Evolutionary conservation across 2,329 filamentous ascomycete genomes (phyloP).

Genomic region (Paracorniculantispora psalliotae): DNA sequence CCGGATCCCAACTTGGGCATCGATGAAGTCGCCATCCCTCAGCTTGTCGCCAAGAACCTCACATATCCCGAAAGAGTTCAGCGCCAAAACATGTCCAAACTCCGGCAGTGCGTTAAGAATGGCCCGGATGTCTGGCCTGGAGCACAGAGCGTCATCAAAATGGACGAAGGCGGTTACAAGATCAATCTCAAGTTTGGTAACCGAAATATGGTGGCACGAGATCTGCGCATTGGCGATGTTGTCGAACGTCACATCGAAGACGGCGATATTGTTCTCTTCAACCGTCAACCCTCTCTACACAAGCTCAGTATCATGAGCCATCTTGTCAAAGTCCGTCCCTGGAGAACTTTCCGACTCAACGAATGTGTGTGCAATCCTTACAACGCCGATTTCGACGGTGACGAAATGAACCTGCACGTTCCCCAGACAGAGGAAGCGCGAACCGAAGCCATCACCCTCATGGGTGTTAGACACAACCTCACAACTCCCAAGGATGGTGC

Average conservation of each 20-base stretch:
- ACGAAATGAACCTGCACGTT: constrained; percentile 98
- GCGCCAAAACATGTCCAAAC: constrained; percentile 76
- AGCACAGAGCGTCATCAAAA: constrained; percentile 75
- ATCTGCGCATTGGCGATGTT: constrained; percentile 76
- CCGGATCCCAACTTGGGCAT: constrained; percentile 92
- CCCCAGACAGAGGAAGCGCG: constrained; percentile 96
- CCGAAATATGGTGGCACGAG: constrained; percentile 63
- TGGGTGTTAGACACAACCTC: constrained; percentile 97
- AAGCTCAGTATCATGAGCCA: constrained; percentile 98
- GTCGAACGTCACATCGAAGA: constrained; percentile 95
- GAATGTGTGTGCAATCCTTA: constrained; percentile 98
- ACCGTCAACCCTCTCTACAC: constrained; percentile 94
- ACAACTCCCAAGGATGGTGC: constrained; percentile 96
- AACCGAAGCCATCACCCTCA: constrained; percentile 89
- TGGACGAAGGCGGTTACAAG: constrained; percentile 62
- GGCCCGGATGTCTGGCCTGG: constrained; percentile 80
- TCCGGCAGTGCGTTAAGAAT: constrained; percentile 68
- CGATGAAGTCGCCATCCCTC: constrained; percentile 87
- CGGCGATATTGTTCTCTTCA: constrained; percentile 94
- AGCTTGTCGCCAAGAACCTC: constrained; percentile 89
- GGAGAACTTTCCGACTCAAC: constrained; percentile 93
- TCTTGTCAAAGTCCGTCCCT: constrained; percentile 85
- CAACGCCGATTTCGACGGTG: constrained; percentile 98
- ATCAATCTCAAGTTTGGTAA: constrained; percentile 72
- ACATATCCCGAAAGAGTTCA: constrained; percentile 91